Conservation (phyloP, 2,329 filamentous ascomycete genomes). For the Graphium sp. region DNA sequence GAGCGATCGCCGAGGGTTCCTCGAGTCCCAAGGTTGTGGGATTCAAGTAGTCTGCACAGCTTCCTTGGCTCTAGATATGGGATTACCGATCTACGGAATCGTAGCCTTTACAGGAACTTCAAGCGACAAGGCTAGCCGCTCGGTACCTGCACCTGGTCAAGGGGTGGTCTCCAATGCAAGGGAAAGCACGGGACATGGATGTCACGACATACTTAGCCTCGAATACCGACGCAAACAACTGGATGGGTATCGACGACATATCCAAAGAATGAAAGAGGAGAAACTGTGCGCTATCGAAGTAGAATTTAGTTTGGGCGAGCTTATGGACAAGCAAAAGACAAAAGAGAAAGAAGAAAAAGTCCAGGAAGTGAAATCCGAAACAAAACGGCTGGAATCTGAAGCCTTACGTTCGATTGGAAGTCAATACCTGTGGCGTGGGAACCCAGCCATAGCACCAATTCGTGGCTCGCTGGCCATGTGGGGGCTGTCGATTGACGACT, state of each 20-base stretch:
- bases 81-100: slow-evolving; percentile 92
- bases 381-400: slow-evolving; percentile 63
- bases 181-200: slow-evolving; percentile 80
- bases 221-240: slow-evolving; percentile 94
- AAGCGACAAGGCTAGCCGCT: slow-evolving; percentile 97
- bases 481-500: slow-evolving; percentile 93
- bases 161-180: slow-evolving; percentile 93
- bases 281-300: no score
- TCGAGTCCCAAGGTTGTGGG: slow-evolving; percentile 98
- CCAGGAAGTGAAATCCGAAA: slow-evolving; percentile 73
- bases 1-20: slow-evolving; percentile 92
- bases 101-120: slow-evolving; percentile 87
- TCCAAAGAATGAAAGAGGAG: no score
- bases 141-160: slow-evolving; percentile 88
- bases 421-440: slow-evolving; percentile 91
- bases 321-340: no score
- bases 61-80: slow-evolving; percentile 91
- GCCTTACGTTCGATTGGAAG: slow-evolving; percentile 71
- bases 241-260: slow-evolving; percentile 82
- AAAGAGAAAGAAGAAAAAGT: no score
- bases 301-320: no score
- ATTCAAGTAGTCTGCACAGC: slow-evolving; percentile 98
- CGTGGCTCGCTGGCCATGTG: slow-evolving; percentile 93
- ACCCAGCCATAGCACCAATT: slow-evolving; percentile 82
- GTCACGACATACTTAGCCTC: slow-evolving; percentile 89